Conservation (phyloP, 2,329 filamentous ascomycete species). For the Aspergillus sp. region DNA sequence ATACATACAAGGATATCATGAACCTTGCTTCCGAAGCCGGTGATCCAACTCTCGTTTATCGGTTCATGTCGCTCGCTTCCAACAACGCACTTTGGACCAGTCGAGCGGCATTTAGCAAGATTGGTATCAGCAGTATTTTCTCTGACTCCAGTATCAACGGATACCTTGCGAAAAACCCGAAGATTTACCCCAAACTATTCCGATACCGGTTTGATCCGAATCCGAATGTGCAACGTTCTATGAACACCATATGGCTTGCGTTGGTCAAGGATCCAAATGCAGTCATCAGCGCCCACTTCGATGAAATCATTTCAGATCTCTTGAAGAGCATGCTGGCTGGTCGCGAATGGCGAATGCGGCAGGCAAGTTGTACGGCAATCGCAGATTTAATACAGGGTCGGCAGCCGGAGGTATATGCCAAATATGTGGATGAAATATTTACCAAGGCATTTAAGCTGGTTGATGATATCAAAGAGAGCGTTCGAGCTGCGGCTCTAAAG, state of each 20-base stretch:
- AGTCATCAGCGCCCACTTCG: constrained; percentile 78
- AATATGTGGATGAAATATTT: constrained; percentile 84
- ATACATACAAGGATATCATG: constrained; percentile 97
- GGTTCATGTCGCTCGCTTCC: constrained; percentile 95
- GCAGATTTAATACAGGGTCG: constrained; percentile 83
- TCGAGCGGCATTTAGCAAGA: constrained; percentile 91
- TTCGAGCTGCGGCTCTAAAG: constrained; percentile 75
- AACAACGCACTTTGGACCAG: constrained; percentile 97
- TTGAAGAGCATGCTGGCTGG: constrained; percentile 76
- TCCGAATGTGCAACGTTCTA: constrained; percentile 84
- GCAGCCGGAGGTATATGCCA: constrained; percentile 73
- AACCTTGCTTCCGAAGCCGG: constrained; percentile 93
- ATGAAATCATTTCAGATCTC: constrained; percentile 84
- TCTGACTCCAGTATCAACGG: constrained; percentile 73
- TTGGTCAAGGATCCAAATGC: constrained; percentile 83
- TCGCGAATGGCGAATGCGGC: constrained; percentile 87
- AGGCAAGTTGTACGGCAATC: constrained; percentile 89
- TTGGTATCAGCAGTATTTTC: constrained; percentile 87
- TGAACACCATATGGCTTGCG: constrained; percentile 97
- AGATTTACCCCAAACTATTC: constrained; percentile 92
- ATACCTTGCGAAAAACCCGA: constrained; percentile 77
- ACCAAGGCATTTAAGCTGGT: constrained; percentile 82
- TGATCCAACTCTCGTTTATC: constrained; percentile 93
- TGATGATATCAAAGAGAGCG: constrained; percentile 93
- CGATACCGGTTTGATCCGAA: constrained; percentile 96